Base-by-base conservation (phyloP, 805 yeast species). In the Lachancea fermentati region DNA sequence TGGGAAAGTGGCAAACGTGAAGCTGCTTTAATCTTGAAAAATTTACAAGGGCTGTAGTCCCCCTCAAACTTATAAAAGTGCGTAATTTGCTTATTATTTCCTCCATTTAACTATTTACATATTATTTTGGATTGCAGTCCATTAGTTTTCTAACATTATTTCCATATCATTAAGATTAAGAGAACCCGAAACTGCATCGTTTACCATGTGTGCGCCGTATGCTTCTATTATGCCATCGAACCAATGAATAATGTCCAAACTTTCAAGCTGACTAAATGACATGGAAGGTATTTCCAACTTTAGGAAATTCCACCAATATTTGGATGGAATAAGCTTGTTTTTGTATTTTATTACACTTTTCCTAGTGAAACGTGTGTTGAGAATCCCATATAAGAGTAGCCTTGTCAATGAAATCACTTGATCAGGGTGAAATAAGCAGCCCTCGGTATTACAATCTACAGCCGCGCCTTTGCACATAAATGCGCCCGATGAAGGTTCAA, bases 1-100 rank as follows among this genome's bases (percentile, higher is more conserved):
- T 86, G 85, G 77, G 66, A 68, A 45, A 81, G 91, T 52, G 96
- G 91, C 1, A 54, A 52, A 36, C 65, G 91, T 46, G 80, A 76
- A 48, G 80, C 79, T 0, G 51, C 51, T 3, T 62, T 55, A 38
- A 62, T 74, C 7, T 30, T 63, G 22, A 48, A 54, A 14, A 45
- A 33, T 19, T 25, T 33, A 15, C 28, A 30, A 9, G 19, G 16
- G 7, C 9, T 19, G 1, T 31, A 18, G 9, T n/a, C 11, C 26
- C 7, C 11, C 26, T 11, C 26, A 22, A n/a, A n/a, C n/a, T n/a
- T n/a, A n/a, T n/a, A n/a, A n/a, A n/a, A n/a, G n/a, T 11, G 26
- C 26, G 9, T 22, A 11, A 22, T 11, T 7, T 22, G 11, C 26
- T 22, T 11, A 7, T 22, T 22, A 22, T 22, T 22, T 7, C 26